These are phyloP conservation scores for Scheffersomyces segobiensis DNA, from an alignment of 1,139 yeast genomes.

Conservation along the genomic window DNA sequence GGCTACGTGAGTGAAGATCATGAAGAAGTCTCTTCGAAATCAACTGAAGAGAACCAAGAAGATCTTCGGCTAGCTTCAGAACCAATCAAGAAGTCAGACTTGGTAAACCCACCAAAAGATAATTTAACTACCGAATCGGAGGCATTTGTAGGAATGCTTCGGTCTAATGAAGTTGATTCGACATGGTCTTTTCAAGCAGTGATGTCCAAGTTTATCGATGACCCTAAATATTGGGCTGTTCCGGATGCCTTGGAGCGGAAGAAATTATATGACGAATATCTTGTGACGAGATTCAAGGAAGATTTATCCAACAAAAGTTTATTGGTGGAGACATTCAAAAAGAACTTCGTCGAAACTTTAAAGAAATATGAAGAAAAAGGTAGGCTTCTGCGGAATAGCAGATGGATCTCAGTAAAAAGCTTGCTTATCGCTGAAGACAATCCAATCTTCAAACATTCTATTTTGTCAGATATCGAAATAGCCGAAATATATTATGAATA, in stretches of 20 bases:
- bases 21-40: constrained; percentile 4
- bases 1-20: not conserved
- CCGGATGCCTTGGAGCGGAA: constrained; percentile 63
- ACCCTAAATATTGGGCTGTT: constrained; percentile 71
- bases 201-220: constrained; percentile 57
- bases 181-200: constrained; percentile 77
- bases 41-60: constrained; percentile 7
- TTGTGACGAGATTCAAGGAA: constrained; percentile 54
- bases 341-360: constrained; percentile 54
- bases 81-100: constrained; percentile 6
- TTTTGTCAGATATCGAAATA: constrained; percentile 59
- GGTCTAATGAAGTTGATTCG: constrained; percentile 58
- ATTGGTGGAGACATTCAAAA: constrained; percentile 54
- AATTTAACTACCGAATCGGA: constrained; percentile 16
- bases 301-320: constrained; percentile 55
- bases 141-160: constrained; percentile 54
- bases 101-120: constrained; percentile 15
- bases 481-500: constrained; percentile 53
- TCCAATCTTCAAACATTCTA: constrained; percentile 64
- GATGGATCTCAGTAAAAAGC: constrained; percentile 63
- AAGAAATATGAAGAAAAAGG: constrained; percentile 29
- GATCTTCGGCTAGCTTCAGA: constrained; percentile 14
- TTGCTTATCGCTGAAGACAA: constrained; percentile 55
- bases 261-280: constrained; percentile 62
- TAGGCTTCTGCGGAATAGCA: constrained; percentile 55